Evolutionary conservation across 129 eudicot genomes (phyloP).

Genomic region (Silybum marianum): DNA sequence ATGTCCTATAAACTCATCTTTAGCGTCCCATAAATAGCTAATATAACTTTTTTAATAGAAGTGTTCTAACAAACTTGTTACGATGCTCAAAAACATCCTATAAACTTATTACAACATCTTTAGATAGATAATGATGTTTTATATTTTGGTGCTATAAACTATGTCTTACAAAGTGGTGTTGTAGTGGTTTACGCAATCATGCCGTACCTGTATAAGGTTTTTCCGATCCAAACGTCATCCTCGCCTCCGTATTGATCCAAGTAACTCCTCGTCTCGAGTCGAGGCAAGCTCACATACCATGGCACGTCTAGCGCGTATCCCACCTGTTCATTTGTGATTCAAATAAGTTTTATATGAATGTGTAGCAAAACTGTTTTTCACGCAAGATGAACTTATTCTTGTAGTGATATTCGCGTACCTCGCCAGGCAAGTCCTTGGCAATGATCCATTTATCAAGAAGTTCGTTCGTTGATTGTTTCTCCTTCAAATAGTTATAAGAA

Average conservation of each 20-base stretch:
- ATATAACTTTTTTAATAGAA: no score
- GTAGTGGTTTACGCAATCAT: no score
- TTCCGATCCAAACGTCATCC: constrained; percentile 60
- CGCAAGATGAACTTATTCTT: neutral
- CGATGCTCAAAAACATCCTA: no score
- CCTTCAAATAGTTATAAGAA: constrained; percentile 42
- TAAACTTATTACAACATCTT: no score
- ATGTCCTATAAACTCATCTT: no score
- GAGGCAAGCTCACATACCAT: neutral
- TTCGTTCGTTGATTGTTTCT: constrained; percentile 48
- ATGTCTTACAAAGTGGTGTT: no score
- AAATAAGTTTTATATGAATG: neutral
- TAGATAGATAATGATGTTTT: no score
- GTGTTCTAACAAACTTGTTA: no score
- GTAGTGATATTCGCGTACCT: neutral
- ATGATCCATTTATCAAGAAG: constrained; percentile 72
- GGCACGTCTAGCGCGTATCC: neutral
- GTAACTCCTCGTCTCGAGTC: constrained; percentile 46
- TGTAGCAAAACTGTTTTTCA: neutral
- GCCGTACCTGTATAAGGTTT: constrained; percentile 33
- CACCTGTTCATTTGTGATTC: constrained; percentile 23
- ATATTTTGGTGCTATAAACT: no score
- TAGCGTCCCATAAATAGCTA: no score
- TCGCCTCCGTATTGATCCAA: constrained; percentile 73
- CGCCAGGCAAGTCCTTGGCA: constrained; percentile 58